These are phyloP conservation scores for Pseudevernia furfuracea DNA, from an alignment of 495 filamentous ascomycete genomes.

Conservation along the genomic window DNA sequence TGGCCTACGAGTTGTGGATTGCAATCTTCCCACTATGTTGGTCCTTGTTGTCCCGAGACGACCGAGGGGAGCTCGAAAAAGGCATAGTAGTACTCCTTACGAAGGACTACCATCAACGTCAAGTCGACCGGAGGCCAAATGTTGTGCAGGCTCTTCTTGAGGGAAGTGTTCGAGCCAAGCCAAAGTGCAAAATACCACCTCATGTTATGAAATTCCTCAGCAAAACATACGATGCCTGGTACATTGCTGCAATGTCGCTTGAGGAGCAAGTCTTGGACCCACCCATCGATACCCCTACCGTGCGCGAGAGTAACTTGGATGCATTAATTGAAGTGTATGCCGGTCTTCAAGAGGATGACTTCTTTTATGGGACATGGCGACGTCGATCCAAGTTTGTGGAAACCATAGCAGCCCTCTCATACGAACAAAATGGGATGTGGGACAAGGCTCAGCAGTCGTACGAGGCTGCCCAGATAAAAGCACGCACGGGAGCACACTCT, in stretches of 20 bases:
- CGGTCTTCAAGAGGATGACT: constrained; percentile 82
- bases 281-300: constrained; percentile 68
- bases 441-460: constrained; percentile 95
- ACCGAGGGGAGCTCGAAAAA: constrained; percentile 83
- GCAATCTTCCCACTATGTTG: constrained; percentile 86
- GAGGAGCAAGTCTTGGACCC: constrained; percentile 80
- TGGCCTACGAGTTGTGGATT: constrained; percentile 84
- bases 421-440: constrained; percentile 99
- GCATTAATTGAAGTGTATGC: constrained; percentile 87
- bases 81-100: constrained; percentile 79
- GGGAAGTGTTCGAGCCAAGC: constrained; percentile 70
- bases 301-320: constrained; percentile 90
- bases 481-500: constrained; percentile 81
- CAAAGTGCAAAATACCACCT: constrained; percentile 83
- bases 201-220: constrained; percentile 92
- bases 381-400: constrained; percentile 91
- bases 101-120: constrained; percentile 89
- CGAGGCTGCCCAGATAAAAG: constrained; percentile 93
- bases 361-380: constrained; percentile 97
- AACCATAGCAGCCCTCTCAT: constrained; percentile 92
- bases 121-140: constrained; percentile 89
- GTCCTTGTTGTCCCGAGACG: constrained; percentile 79
- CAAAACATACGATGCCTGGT: constrained; percentile 91
- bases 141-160: constrained; percentile 86
- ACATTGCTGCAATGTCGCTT: constrained; percentile 73